Conservation (phyloP, 177 flowering plant species). For the Vitis hybrid region DNA sequence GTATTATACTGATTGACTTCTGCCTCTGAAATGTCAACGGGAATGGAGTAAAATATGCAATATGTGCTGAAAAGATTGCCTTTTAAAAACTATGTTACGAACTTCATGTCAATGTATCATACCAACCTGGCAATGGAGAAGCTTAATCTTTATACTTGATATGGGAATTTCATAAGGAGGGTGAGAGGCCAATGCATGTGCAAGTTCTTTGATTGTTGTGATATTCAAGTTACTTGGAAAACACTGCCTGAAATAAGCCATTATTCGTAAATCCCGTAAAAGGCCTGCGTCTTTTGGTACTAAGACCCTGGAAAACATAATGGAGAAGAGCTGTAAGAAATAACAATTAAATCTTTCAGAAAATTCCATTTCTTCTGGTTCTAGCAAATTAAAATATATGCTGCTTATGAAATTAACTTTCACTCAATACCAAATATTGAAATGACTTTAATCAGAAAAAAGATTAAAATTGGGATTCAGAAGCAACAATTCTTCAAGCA, state of each 20-base stretch:
- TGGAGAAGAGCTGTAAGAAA: constrained; percentile 2
- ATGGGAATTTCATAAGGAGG: constrained; percentile 85
- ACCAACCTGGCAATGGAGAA: constrained; percentile 77
- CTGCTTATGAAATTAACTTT: no score
- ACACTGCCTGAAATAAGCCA: constrained; percentile 91
- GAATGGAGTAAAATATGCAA: no score
- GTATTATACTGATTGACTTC: no score
- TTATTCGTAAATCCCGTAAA: constrained; percentile 62
- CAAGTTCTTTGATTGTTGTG: constrained; percentile 74
- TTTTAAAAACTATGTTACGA: not conserved
- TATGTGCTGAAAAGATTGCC: no score
- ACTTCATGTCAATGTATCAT: not conserved
- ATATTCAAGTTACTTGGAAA: constrained; percentile 50
- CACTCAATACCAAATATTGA: no score
- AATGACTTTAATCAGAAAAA: no score
- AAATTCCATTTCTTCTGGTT: not conserved
- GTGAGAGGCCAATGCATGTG: constrained; percentile 74
- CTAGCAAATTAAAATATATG: no score
- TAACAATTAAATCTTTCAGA: not conserved
- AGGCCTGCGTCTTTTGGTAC: constrained; percentile 67
- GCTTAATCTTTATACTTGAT: constrained; percentile 61
- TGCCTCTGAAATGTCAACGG: no score
- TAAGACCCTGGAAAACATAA: constrained; percentile 45
- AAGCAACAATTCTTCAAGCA: no score
- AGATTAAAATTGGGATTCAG: no score